Percentiles rank a stretch among this genome's conserved stretches.
These are phyloP conservation scores for Mycocalia duriaeana DNA, from an alignment of 1,284 basidiomycete species.

Conservation along the genomic window DNA sequence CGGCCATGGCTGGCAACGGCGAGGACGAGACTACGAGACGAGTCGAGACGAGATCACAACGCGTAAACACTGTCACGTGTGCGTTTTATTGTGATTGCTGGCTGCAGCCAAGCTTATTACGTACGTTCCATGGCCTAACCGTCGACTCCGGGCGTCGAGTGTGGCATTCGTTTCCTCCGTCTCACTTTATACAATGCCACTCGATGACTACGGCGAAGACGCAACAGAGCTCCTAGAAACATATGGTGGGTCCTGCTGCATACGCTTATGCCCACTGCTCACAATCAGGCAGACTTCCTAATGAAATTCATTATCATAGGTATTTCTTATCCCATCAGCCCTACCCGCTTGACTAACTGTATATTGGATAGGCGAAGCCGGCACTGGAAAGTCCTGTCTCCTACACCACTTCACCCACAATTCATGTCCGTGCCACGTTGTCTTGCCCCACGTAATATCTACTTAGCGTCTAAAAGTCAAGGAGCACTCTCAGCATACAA, in stretches of 20 bases:
- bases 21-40: too few relatives aligned
- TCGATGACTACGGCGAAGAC: conserved; percentile 64
- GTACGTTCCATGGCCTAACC: too few relatives aligned
- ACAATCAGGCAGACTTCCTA: conserved; percentile 72
- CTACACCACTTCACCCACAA: conserved; percentile 95
- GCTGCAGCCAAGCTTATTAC: too few relatives aligned
- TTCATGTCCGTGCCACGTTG: conserved; percentile 73
- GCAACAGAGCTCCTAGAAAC: conserved; percentile 90
- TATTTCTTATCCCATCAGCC: conserved; percentile 26
- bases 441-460: too few relatives aligned
- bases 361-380: conserved; percentile 69
- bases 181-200: conserved; percentile 40
- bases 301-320: conserved; percentile 98
- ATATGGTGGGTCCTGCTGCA: conserved; percentile 56
- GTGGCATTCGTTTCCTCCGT: too few relatives aligned
- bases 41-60: too few relatives aligned
- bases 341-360: conserved; percentile 6
- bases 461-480: conserved; percentile 77
- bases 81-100: too few relatives aligned
- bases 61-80: too few relatives aligned
- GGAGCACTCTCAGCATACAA: conserved; percentile 94
- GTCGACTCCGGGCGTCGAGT: too few relatives aligned
- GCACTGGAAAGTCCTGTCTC: conserved; percentile 94
- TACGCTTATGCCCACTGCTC: conserved; percentile 2
- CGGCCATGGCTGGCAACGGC: too few relatives aligned